A percentile compares a stretch with the other conserved stretches of the same genome.
phyloP scores from a whole-genome alignment of 306 rosid genomes.

The Rosa persica region DNA sequence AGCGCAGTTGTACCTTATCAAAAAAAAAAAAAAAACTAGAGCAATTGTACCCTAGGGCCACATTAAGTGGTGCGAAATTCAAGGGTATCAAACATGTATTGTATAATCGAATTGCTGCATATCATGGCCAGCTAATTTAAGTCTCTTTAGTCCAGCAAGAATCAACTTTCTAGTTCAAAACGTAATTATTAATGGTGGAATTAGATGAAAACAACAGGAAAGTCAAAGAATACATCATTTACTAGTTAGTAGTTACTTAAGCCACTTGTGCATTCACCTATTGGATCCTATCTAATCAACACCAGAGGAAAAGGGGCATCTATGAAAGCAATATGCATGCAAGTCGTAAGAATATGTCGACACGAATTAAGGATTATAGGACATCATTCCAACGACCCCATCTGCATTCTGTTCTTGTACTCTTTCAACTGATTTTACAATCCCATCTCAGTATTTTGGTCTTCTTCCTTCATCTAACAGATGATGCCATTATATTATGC shows the following conservation, averaged over 20 bases:
- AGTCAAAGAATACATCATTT: conserved; percentile 5
- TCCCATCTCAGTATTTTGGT: neutral
- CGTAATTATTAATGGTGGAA: neutral
- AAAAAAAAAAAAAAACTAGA: too few relatives aligned
- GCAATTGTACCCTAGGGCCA: neutral
- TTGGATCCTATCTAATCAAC: conserved; percentile 1
- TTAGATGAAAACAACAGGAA: neutral
- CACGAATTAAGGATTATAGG: neutral
- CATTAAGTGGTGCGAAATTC: neutral
- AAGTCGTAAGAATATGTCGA: neutral
- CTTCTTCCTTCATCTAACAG: neutral
- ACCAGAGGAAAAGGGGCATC: neutral
- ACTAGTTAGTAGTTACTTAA: too few relatives aligned
- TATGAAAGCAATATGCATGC: neutral
- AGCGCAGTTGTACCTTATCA: too few relatives aligned
- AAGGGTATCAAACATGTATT: neutral
- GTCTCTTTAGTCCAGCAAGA: neutral
- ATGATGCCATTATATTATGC: neutral
- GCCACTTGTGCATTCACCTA: neutral
- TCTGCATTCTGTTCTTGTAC: neutral
- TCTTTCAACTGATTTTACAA: neutral
- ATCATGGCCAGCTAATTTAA: neutral
- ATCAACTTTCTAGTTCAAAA: neutral
- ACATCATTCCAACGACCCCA: neutral
- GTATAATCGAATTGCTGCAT: conserved; percentile 5